Conservation (phyloP, 1,284 basidiomycete species). For the Hymenochaete sp. region DNA sequence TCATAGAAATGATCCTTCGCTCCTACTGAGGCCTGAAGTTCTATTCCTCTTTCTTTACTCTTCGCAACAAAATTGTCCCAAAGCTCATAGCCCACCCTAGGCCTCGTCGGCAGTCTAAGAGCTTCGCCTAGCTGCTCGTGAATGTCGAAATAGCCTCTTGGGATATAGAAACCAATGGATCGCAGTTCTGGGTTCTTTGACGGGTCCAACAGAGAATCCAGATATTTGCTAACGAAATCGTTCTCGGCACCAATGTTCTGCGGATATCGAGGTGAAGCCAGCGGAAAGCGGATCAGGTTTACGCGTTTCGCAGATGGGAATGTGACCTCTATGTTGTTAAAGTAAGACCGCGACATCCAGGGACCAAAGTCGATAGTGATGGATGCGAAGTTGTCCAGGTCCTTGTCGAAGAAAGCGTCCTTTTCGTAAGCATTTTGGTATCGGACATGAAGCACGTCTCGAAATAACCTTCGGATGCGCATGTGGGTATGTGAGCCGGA, state of each 20-base stretch:
- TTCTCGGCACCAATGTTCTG: too few relatives aligned
- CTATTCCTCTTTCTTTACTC: slow-evolving; percentile 5
- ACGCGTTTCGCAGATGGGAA: slow-evolving; percentile 3
- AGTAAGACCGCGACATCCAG: background rate
- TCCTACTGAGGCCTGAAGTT: slow-evolving; percentile 12
- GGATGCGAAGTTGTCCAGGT: background rate
- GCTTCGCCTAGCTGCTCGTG: too few relatives aligned
- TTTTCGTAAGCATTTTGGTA: too few relatives aligned
- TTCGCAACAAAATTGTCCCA: slow-evolving; percentile 6
- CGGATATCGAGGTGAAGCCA: background rate
- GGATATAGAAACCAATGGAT: slow-evolving; percentile 12
- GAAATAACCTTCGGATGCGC: too few relatives aligned
- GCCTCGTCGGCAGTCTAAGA: background rate
- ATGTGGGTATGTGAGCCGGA: background rate
- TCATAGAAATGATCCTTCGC: slow-evolving; percentile 9
- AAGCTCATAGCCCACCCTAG: background rate
- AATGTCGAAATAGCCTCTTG: slow-evolving; percentile 8
- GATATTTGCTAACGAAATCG: slow-evolving; percentile 4
- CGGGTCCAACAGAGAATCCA: slow-evolving; percentile 5
- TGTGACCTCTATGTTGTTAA: slow-evolving; percentile 3
- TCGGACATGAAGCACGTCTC: too few relatives aligned
- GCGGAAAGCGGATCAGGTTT: background rate
- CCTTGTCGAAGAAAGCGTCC: background rate
- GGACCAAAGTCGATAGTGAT: slow-evolving; percentile 9
- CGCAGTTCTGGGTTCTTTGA: slow-evolving; percentile 4